These are phyloP conservation scores for Chlamydomonas sphaeroides DNA, from an alignment of 139 green algal genomes.

Conservation along the genomic window DNA sequence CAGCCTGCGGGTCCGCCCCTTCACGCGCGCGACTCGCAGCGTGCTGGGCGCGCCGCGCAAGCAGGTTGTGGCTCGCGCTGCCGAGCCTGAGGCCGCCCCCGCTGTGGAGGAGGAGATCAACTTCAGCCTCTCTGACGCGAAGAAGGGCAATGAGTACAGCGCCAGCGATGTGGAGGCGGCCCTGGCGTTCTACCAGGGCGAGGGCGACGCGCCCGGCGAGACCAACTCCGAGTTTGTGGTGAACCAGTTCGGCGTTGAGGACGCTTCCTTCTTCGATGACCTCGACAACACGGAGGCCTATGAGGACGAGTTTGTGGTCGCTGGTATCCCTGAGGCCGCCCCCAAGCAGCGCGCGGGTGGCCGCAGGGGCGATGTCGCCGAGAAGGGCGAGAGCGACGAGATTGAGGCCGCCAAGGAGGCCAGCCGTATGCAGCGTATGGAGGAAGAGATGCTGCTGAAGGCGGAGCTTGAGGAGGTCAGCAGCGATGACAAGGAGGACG, in stretches of 20 bases:
- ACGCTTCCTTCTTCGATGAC: conserved; percentile 60
- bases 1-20: conserved; percentile 32
- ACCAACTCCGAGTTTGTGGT: conserved; percentile 34
- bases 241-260: conserved; percentile 51
- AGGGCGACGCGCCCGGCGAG: conserved; percentile 24
- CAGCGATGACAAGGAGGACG: conserved; percentile 29
- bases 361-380: conserved; percentile 2
- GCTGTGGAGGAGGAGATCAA: conserved; percentile 41
- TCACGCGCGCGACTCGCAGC: conserved; percentile 25
- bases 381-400: conserved; percentile 28
- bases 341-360: conserved; percentile 47
- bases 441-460: conserved; percentile 58
- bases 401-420: conserved; percentile 46
- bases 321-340: conserved; percentile 61
- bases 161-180: conserved; percentile 53
- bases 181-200: conserved; percentile 46
- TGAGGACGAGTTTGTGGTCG: conserved; percentile 50
- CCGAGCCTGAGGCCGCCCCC: conserved; percentile 27
- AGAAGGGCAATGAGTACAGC: conserved; percentile 57
- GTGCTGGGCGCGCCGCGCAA: conserved; percentile 10
- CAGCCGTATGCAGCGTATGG: conserved; percentile 43
- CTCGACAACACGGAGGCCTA: conserved; percentile 61
- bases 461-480: conserved; percentile 51
- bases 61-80: conserved; percentile 22
- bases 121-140: conserved; percentile 55